These are phyloP conservation scores for Microsporum ferrugineum DNA, from an alignment of 2,329 filamentous ascomycete genomes.

Conservation along the genomic window DNA sequence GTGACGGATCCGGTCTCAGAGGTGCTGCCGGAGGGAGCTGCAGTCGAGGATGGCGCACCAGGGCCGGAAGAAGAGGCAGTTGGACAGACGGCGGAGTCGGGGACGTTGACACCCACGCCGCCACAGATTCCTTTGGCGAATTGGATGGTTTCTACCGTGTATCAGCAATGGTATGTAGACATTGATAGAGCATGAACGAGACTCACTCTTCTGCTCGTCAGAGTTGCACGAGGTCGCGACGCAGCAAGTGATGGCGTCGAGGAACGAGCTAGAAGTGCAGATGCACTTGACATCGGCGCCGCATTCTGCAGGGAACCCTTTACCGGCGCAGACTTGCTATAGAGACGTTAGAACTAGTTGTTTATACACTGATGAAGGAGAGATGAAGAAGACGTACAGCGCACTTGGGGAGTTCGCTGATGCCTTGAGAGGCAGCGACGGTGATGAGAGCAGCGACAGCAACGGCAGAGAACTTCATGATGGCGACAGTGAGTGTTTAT, in stretches of 20 bases:
- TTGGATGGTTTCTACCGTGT: constrained; percentile 23
- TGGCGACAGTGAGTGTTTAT: constrained; percentile 11
- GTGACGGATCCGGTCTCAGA: not conserved
- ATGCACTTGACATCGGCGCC: constrained; percentile 39
- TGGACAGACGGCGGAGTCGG: constrained; percentile 23
- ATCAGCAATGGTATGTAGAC: no score
- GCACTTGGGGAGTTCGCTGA: constrained; percentile 40
- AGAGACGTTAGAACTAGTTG: not conserved
- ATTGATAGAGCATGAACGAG: constrained; percentile 8
- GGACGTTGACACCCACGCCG: constrained; percentile 28
- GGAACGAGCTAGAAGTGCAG: constrained; percentile 37
- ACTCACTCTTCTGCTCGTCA: constrained; percentile 32
- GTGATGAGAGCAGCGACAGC: constrained; percentile 44
- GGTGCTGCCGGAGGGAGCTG: constrained; percentile 9
- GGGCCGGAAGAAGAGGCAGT: constrained; percentile 10
- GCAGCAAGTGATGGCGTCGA: constrained; percentile 41
- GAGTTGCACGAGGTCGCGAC: constrained; percentile 34
- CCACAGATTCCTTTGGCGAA: constrained; percentile 31
- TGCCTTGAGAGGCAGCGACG: constrained; percentile 36
- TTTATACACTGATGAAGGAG: constrained; percentile 8
- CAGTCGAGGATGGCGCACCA: constrained; percentile 7
- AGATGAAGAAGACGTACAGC: constrained; percentile 38
- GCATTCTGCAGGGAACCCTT: constrained; percentile 32
- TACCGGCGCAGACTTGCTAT: constrained; percentile 32
- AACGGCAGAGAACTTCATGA: constrained; percentile 42